phyloP scores from a whole-genome alignment of 495 filamentous ascomycete species.

The Emericellopsis terricola region DNA sequence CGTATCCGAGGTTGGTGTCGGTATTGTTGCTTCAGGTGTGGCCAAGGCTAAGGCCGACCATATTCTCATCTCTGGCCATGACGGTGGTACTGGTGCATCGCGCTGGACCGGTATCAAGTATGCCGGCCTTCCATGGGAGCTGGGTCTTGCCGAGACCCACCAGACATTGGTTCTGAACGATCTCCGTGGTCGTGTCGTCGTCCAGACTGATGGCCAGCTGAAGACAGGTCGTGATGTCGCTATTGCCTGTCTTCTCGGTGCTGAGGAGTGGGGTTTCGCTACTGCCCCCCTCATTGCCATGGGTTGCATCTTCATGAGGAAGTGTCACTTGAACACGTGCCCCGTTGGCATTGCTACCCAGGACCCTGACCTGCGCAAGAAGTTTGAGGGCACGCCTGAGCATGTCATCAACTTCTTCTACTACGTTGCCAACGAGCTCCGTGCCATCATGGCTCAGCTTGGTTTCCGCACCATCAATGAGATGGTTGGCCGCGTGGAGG shows the following conservation, averaged over 20 bases:
- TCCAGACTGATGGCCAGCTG: slow-evolving; percentile 95
- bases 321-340: slow-evolving; percentile 67
- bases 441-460: slow-evolving; percentile 95
- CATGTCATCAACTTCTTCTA: slow-evolving; percentile 99
- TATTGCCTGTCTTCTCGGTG: slow-evolving; percentile 89
- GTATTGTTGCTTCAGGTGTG: slow-evolving; percentile 95
- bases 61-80: slow-evolving; percentile 93
- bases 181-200: slow-evolving; percentile 86
- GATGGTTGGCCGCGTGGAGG: slow-evolving; percentile 91
- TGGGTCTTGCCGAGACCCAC: slow-evolving; percentile 95
- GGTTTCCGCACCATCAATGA: slow-evolving; percentile 94
- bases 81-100: slow-evolving; percentile 95
- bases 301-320: slow-evolving; percentile 95
- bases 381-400: slow-evolving; percentile 87
- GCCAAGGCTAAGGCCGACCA: slow-evolving; percentile 98
- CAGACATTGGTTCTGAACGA: slow-evolving; percentile 98
- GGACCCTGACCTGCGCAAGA: slow-evolving; percentile 85
- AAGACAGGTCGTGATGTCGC: slow-evolving; percentile 90
- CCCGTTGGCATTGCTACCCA: slow-evolving; percentile 96
- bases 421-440: slow-evolving; percentile 93
- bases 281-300: slow-evolving; percentile 93
- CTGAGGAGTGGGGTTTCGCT: slow-evolving; percentile 98
- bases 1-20: slow-evolving; percentile 94
- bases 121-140: slow-evolving; percentile 93
- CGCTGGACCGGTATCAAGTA: slow-evolving; percentile 99